phyloP scores from a whole-genome alignment of 805 yeast species.

The Candida chilensis region DNA sequence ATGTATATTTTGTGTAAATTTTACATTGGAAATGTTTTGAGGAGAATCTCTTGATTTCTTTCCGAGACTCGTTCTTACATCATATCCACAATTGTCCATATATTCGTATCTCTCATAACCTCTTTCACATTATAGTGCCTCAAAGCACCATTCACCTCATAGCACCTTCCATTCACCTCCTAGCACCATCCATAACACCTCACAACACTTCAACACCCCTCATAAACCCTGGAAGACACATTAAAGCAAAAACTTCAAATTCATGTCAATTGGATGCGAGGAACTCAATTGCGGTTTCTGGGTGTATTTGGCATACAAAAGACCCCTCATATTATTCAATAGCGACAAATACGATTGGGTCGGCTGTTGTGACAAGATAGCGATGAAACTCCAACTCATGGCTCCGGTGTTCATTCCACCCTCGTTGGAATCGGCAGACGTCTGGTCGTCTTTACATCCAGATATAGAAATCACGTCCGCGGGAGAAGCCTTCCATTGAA shows the following conservation, averaged over 20 bases:
- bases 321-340: conserved; percentile 24
- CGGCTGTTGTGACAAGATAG: conserved; percentile 15
- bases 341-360: conserved; percentile 23
- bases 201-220: no score
- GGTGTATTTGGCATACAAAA: conserved; percentile 19
- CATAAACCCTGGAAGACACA: no score
- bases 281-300: conserved; percentile 30
- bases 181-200: no score
- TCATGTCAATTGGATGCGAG: conserved; percentile 28
- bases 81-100: no score
- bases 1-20: no score
- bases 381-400: conserved; percentile 27
- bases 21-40: no score
- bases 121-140: no score
- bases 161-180: no score
- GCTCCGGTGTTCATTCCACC: conserved; percentile 27
- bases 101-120: no score
- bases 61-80: no score
- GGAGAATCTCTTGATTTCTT: no score
- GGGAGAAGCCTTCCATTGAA: conserved; percentile 19
- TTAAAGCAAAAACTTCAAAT: conserved; percentile 13
- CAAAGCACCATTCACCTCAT: no score
- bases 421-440: conserved; percentile 27
- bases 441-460: conserved; percentile 31
- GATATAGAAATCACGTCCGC: conserved; percentile 26